A percentile compares a stretch with the other conserved stretches of the same genome.
phyloP scores from a whole-genome alignment of 2,329 filamentous ascomycete genomes.

The Microcyclospora pomicola region DNA sequence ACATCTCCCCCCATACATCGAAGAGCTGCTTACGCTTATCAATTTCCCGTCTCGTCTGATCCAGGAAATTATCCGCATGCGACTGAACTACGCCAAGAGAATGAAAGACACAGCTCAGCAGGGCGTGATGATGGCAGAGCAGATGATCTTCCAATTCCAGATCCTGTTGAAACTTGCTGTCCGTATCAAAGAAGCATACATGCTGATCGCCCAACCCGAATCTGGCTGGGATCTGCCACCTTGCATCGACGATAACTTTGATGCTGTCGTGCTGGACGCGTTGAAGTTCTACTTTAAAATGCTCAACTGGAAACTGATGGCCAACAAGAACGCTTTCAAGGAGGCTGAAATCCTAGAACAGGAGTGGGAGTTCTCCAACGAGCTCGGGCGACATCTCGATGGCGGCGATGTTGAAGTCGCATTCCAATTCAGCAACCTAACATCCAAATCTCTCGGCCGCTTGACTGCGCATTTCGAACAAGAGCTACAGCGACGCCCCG shows the following conservation, averaged over 20 bases:
- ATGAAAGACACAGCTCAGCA: slow-evolving; percentile 92
- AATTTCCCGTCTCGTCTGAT: slow-evolving; percentile 94
- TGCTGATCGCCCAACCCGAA: slow-evolving; percentile 69
- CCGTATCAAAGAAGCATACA: slow-evolving; percentile 80
- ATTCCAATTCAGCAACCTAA: slow-evolving; percentile 89
- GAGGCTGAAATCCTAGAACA: slow-evolving; percentile 94
- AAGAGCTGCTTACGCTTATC: slow-evolving; percentile 88
- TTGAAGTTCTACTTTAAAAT: slow-evolving; percentile 98
- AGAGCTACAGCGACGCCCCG: slow-evolving; percentile 71
- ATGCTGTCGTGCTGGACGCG: slow-evolving; percentile 78
- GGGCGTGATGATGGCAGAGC: slow-evolving; percentile 85
- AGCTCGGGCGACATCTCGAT: slow-evolving; percentile 80
- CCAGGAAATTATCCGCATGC: slow-evolving; percentile 88
- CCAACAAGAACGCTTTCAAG: slow-evolving; percentile 98
- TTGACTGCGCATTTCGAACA: slow-evolving; percentile 84
- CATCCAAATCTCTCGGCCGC: slow-evolving; percentile 79
- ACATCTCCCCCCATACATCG: slow-evolving; percentile 89
- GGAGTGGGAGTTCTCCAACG: slow-evolving; percentile 95
- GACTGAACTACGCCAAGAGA: slow-evolving; percentile 79
- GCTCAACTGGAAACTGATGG: slow-evolving; percentile 92
- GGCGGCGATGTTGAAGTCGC: slow-evolving; percentile 92
- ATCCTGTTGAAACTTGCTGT: slow-evolving; percentile 84
- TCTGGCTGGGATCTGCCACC: slow-evolving; percentile 90
- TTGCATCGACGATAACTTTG: slow-evolving; percentile 93
- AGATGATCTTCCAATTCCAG: slow-evolving; percentile 96